Conservation (phyloP, 352 stramenopile genomes). For the Globisporangium parvum region DNA sequence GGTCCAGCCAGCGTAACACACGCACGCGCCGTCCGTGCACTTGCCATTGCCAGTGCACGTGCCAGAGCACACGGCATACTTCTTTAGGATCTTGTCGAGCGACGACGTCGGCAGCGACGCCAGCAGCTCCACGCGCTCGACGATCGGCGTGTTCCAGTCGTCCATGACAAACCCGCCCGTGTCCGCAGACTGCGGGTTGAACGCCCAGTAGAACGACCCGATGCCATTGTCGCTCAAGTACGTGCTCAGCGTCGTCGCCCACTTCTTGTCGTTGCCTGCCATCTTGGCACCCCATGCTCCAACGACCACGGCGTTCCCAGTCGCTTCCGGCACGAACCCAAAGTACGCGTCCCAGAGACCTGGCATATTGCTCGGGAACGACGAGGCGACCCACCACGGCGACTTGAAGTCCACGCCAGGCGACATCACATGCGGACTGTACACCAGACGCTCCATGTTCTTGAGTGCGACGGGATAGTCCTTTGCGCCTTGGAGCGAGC, state of each 20-base stretch:
- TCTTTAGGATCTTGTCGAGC: conserved; percentile 31
- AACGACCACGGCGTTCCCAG: conserved; percentile 51
- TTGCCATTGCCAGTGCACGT: conserved; percentile 40
- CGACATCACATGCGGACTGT: conserved; percentile 61
- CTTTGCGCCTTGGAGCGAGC: conserved; percentile 52
- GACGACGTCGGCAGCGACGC: conserved; percentile 29
- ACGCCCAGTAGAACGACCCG: conserved; percentile 71
- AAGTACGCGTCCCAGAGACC: conserved; percentile 64
- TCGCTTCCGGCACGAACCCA: conserved; percentile 52
- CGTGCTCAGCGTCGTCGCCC: conserved; percentile 36
- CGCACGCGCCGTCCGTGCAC: conserved; percentile 38
- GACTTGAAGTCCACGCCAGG: conserved; percentile 56
- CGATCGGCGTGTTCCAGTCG: conserved; percentile 64
- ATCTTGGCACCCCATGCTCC: conserved; percentile 66
- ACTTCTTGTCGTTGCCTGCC: conserved; percentile 50
- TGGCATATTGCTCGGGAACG: conserved; percentile 63
- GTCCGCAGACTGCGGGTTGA: conserved; percentile 72
- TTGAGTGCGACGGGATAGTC: conserved; percentile 56
- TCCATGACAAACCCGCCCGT: conserved; percentile 57
- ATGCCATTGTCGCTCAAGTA: conserved; percentile 54
- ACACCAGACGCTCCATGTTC: conserved; percentile 67
- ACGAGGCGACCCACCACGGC: conserved; percentile 51
- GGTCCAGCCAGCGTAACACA: conserved; percentile 59
- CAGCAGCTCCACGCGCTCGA: conserved; percentile 49
- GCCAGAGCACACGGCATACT: conserved; percentile 30